phyloP scores from a whole-genome alignment of 2,329 filamentous ascomycete species.

The Fusarium tupiense region DNA sequence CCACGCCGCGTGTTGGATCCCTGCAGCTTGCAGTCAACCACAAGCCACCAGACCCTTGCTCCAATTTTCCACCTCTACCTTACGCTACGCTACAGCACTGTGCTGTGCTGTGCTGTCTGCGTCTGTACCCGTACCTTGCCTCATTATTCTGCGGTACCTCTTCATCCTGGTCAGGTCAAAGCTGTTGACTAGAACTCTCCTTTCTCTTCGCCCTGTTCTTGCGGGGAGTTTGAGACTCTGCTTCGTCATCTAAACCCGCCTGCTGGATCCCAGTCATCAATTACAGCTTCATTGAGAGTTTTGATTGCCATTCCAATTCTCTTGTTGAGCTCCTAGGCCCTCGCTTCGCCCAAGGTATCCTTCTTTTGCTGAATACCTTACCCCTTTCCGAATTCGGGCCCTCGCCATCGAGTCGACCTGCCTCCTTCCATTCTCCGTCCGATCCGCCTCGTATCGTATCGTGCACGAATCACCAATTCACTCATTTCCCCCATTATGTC shows the following conservation, averaged over 20 bases:
- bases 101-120: background rate
- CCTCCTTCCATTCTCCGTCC: slow-evolving; percentile 8
- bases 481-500: slow-evolving; percentile 42
- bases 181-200: slow-evolving; percentile 40
- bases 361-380: slow-evolving; percentile 7
- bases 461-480: slow-evolving; percentile 20
- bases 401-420: slow-evolving; percentile 19
- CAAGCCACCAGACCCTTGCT: slow-evolving; percentile 42
- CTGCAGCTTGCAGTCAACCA: slow-evolving; percentile 36
- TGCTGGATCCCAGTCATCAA: slow-evolving; percentile 28
- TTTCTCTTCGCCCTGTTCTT: slow-evolving; percentile 41
- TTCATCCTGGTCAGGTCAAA: slow-evolving; percentile 25
- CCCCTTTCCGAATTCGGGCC: slow-evolving; percentile 24
- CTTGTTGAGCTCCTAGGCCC: slow-evolving; percentile 10
- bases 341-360: slow-evolving; percentile 1
- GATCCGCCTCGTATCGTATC: slow-evolving; percentile 20
- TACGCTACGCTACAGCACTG: slow-evolving; percentile 25
- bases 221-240: slow-evolving; percentile 42
- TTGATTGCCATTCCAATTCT: slow-evolving; percentile 5
- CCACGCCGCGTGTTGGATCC: slow-evolving; percentile 39
- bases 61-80: slow-evolving; percentile 38
- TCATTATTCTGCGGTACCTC: slow-evolving; percentile 14
- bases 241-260: slow-evolving; percentile 40
- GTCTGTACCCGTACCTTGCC: background rate
- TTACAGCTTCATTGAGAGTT: slow-evolving; percentile 11